phyloP scores from a whole-genome alignment of 306 rosid genomes.

The Pyrus betulifolia region DNA sequence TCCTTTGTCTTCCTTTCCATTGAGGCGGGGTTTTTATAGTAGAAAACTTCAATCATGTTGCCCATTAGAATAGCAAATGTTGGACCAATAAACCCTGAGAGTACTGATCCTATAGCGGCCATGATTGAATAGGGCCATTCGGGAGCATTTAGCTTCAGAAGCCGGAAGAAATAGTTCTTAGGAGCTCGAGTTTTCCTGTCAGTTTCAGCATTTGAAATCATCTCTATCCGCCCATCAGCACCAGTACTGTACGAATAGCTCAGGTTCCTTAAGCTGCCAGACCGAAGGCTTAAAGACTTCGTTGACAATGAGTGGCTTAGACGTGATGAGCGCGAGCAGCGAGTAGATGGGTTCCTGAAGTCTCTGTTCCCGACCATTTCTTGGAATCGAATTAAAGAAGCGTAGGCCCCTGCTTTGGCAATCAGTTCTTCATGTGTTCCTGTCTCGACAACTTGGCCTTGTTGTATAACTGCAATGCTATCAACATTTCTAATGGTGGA shows the following conservation, averaged over 20 bases:
- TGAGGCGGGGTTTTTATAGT: constrained; percentile 60
- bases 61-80: constrained; percentile 98
- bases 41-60: constrained; percentile 94
- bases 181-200: constrained; percentile 88
- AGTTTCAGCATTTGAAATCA: constrained; percentile 92
- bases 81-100: constrained; percentile 93
- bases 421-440: constrained; percentile 95
- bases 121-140: constrained; percentile 99
- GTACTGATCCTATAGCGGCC: constrained; percentile 92
- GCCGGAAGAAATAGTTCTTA: constrained; percentile 63
- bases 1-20: constrained; percentile 95
- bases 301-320: constrained; percentile 89
- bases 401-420: constrained; percentile 73
- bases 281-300: constrained; percentile 81
- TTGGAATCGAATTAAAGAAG: constrained; percentile 89
- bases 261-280: constrained; percentile 85
- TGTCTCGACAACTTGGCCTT: constrained; percentile 90
- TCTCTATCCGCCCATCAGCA: constrained; percentile 95
- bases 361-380: constrained; percentile 85
- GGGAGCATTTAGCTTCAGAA: constrained; percentile 81
- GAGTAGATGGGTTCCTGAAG: constrained; percentile 83
- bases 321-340: constrained; percentile 72
- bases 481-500: constrained; percentile 91
- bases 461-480: constrained; percentile 85
- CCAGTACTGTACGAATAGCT: constrained; percentile 93